Percentiles rank a stretch among this genome's conserved stretches.
Conservation (phyloP, 345 rosid species). For the Moricandia moricandioides region DNA sequence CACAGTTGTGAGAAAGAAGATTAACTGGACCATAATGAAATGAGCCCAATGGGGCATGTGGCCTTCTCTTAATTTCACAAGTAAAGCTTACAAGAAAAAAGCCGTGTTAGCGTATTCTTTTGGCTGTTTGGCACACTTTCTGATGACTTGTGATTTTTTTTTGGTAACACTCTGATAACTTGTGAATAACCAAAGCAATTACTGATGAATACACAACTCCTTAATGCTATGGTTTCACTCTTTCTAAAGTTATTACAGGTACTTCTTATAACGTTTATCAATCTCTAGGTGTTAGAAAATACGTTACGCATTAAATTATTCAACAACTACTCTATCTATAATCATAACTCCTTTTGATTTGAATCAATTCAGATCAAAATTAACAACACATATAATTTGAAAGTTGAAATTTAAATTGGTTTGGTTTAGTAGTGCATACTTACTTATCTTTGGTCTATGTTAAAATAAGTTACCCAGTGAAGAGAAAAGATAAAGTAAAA, state of each 20-base stretch:
- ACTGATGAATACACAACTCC: neutral
- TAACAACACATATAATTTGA: too few relatives aligned
- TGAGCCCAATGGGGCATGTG: neutral
- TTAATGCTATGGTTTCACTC: neutral
- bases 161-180: too few relatives aligned
- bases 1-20: neutral
- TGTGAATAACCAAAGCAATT: too few relatives aligned
- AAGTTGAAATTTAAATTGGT: too few relatives aligned
- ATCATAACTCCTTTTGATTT: neutral
- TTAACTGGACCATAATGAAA: neutral
- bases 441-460: too few relatives aligned
- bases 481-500: too few relatives aligned
- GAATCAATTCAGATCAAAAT: neutral
- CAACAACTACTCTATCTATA: too few relatives aligned
- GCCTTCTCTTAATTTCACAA: slow-evolving; percentile 14
- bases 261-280: neutral
- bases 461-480: too few relatives aligned
- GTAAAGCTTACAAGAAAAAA: neutral
- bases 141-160: too few relatives aligned
- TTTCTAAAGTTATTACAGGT: neutral
- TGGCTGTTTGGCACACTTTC: too few relatives aligned
- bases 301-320: neutral
- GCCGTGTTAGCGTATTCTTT: neutral
- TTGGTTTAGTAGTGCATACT: too few relatives aligned
- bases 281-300: neutral